Base-by-base conservation (phyloP, 768 basidiomycete species). In the Macrolepiota fuliginosa region DNA sequence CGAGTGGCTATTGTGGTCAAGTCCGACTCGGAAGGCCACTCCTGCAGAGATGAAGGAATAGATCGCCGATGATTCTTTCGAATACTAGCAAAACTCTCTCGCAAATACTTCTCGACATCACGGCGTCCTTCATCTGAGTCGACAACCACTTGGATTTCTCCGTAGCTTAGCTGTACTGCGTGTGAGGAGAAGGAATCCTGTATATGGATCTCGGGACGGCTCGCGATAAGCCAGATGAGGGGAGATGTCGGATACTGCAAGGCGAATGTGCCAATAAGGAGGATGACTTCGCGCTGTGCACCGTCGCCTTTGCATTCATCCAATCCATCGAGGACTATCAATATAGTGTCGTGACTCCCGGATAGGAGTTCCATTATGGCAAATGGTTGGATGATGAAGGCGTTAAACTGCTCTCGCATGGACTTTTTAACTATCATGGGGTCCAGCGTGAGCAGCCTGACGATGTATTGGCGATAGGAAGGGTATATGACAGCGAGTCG, bases 191-290 rank as follows among this genome's bases (percentile, higher is more conserved):
- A 46, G 0, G 62, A 42, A 2, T 32, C 36, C 15, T 6, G 40
- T 12, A 74, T 68, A 19, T 68, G 61, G 10, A 63, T 51, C 50
- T 73, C 73, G 4, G 72, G 70, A 1, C 73, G 62, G 52, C 71
- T 71, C 1, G 67, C 62, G 37, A 73, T 65, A 13, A 73, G 25
- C 50, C 73, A 70, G 11, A 51, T 62, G 19, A 74, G 36, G 1
- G 68, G 65, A 19, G 67, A 53, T 3, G 36, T 27, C 9, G 35
- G 49, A 4, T 17, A 6, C 12, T 50, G 17, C 1, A 65, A 4
- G 0, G 61, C 39, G 35, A 58, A 58, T 7, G 27, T 35, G 1
- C 17, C 49, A 11, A 72, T 62, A 5, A 58, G 32, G 2, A 27
- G 17, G 12, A 72, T 58, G 24, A 73, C 42, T 17, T 63, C 47